Evolutionary conservation across 306 rosid genomes (phyloP).

Genomic region (Macrotyloma uniflorum): DNA sequence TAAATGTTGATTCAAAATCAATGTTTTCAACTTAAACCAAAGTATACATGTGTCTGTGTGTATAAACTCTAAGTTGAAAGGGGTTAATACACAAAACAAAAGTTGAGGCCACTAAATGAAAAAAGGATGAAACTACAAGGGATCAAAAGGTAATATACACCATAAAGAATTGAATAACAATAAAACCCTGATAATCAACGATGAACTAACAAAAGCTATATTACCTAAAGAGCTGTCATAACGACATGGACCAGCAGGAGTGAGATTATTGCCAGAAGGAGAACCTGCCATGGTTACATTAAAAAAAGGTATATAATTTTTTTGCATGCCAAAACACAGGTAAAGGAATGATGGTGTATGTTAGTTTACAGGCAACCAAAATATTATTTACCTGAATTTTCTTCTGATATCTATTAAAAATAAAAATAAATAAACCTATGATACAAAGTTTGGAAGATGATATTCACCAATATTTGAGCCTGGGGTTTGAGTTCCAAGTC

Average conservation of each 20-base stretch:
- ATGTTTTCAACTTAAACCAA: constrained; percentile 18
- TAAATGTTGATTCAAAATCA: not conserved
- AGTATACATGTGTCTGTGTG: not conserved
- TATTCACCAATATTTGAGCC: constrained; percentile 71
- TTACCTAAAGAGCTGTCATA: constrained; percentile 97
- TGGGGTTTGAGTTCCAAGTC: constrained; percentile 78
- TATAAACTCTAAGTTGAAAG: not conserved
- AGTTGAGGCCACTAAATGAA: not conserved
- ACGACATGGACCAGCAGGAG: constrained; percentile 97
- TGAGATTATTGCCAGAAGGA: constrained; percentile 80
- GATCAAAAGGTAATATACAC: not conserved
- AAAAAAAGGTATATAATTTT: not conserved
- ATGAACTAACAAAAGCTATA: constrained; percentile 24
- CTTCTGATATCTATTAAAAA: not conserved
- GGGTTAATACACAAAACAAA: not conserved
- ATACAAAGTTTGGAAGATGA: constrained; percentile 30
- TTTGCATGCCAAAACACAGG: constrained; percentile 14
- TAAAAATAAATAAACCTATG: constrained; percentile 12
- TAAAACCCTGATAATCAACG: constrained; percentile 26
- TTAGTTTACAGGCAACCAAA: constrained; percentile 1
- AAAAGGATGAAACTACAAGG: not conserved
- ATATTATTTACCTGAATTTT: not conserved
- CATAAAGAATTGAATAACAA: constrained; percentile 15
- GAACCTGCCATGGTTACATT: constrained; percentile 68
- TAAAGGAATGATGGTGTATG: constrained; percentile 7